Evolutionary conservation across 805 yeast species (phyloP), one percentile per base, ranked within the genome.

Genomic region (Starmerella gropengiesseri): DNA sequence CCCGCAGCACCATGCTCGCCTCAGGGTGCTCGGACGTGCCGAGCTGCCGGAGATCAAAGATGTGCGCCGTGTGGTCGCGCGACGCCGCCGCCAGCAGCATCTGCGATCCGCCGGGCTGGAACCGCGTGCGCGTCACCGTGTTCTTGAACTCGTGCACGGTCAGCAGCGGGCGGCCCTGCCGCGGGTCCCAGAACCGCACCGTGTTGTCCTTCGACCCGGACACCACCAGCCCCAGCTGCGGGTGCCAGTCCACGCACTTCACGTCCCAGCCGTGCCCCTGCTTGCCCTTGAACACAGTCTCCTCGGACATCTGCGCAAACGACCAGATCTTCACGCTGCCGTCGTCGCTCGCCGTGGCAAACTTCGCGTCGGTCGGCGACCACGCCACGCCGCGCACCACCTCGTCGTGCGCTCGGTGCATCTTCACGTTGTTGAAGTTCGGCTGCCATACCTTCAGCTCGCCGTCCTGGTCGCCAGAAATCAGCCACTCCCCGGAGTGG

Each of bases 161-260:
- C 2, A 85, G 68, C 6, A 91, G 66, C 50, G 89, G 78, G 37
- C 70, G 69, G 5, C 75, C 59, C 18, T 50, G 69, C 49, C 98
- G 70, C 9, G 99, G 99, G 59, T 91, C 99, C 98, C 98, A 91
- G 20, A 91, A 66, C 62, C 87, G 86, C 37, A 91, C 74, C 52
- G 86, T 66, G 61, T 93, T 93, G 62, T 91, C 99, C 60, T 93
- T 91, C 0, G 97, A 91, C 0, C 96, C 99, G 49, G 87, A 74
- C 0, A 81, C 95, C 39, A 91, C 71, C 21, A 91, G 68, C 0
- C 96, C 95, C 62, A 84, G 65, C 11, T 71, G 69, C 5, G 94
- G 83, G 61, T 91, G 99, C 99, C 99, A 91, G 61, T 91, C 97
- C 41, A 93, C 83, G 42, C 87, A 77, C 59, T 91, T 91, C 18